Percentiles rank a stretch among this genome's conserved stretches.
These are phyloP conservation scores for Cystoderma amianthinum DNA, from an alignment of 768 basidiomycete genomes.

Conservation along the genomic window DNA sequence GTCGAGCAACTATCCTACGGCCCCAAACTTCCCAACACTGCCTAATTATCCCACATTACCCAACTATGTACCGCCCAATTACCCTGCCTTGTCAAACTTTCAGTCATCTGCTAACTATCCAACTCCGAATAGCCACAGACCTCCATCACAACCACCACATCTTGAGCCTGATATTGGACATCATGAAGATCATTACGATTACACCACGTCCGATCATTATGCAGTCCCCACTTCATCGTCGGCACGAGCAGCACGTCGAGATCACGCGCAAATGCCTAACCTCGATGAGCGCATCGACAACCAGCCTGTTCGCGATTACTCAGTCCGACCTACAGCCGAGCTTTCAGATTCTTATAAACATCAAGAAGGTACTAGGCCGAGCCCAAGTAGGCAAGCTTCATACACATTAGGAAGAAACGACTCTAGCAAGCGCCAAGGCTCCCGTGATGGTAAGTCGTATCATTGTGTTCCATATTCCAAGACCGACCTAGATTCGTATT, in stretches of 20 bases:
- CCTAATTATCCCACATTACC: neutral
- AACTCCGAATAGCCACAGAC: no score
- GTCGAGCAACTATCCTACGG: neutral
- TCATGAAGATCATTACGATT: neutral
- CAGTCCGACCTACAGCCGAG: neutral
- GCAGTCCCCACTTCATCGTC: neutral
- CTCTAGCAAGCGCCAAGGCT: neutral
- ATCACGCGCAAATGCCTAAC: neutral
- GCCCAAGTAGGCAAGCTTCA: neutral
- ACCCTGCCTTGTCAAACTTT: neutral
- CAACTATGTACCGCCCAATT: neutral
- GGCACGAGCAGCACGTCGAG: neutral
- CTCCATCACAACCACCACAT: neutral
- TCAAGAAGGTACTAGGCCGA: neutral
- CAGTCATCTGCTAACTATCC: neutral
- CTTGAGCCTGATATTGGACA: neutral
- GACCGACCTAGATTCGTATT: neutral
- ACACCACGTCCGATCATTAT: neutral
- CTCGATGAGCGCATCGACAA: neutral
- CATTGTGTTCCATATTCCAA: neutral
- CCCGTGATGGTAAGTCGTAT: neutral
- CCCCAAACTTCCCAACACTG: neutral
- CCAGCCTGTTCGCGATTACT: neutral
- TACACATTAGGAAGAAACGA: neutral
- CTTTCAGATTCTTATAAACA: neutral